Percentiles rank a stretch among this genome's conserved stretches.
phyloP scores from a whole-genome alignment of 768 basidiomycete species.

The Boletus reticuloceps region DNA sequence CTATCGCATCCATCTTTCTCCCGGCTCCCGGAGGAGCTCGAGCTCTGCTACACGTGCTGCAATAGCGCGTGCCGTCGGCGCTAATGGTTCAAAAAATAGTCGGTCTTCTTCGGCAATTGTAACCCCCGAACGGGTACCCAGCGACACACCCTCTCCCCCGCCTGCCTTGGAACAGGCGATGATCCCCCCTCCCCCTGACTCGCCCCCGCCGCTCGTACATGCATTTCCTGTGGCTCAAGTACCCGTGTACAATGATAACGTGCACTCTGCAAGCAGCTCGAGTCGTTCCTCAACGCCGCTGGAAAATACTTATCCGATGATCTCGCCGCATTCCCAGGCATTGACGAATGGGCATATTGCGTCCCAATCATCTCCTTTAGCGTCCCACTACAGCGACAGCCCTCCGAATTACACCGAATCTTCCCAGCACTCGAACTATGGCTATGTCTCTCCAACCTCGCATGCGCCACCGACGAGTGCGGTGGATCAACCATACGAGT shows the following conservation, averaged over 20 bases:
- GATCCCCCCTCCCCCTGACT: conserved; percentile 47
- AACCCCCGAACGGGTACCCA: conserved; percentile 26
- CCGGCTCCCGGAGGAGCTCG: conserved; percentile 69
- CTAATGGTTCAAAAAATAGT: conserved; percentile 19
- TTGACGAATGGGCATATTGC: conserved; percentile 36
- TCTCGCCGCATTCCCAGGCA: conserved; percentile 31
- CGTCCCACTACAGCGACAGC: conserved; percentile 30
- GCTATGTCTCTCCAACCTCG: conserved; percentile 24
- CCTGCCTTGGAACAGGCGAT: conserved; percentile 47
- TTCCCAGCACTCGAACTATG: conserved; percentile 32
- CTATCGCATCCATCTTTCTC: conserved; percentile 80
- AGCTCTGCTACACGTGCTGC: conserved; percentile 54
- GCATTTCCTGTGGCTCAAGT: conserved; percentile 32
- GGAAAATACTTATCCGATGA: conserved; percentile 41
- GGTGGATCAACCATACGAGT: conserved; percentile 29
- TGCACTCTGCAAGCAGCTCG: conserved; percentile 36
- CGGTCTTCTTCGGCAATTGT: conserved; percentile 26
- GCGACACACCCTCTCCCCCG: conserved; percentile 31
- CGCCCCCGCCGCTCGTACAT: conserved; percentile 52
- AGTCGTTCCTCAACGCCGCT: conserved; percentile 48
- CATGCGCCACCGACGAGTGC: conserved; percentile 22
- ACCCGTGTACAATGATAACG: conserved; percentile 21
- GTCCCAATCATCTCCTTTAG: conserved; percentile 30
- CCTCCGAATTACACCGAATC: conserved; percentile 30
- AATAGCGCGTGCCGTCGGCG: conserved; percentile 42